Evolutionary conservation across 106 monocot genomes (phyloP), one percentile per base, ranked within the genome.

Genomic region (Gastrodia elata): DNA sequence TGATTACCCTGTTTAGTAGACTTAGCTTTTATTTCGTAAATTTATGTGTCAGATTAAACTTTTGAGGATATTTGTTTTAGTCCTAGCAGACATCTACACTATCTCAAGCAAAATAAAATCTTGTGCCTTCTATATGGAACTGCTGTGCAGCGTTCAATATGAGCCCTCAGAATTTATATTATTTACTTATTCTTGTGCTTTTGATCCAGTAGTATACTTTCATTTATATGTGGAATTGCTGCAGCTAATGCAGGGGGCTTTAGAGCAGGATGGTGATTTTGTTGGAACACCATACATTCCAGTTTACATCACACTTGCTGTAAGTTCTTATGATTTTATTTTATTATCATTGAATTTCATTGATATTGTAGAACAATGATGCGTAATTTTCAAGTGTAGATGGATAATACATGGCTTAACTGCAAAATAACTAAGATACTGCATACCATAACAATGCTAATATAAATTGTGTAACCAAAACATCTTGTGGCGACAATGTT

Each of bases 281-380:
- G 73, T 61, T 16, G 88, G 84, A 71, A 88, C 88, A 77, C 77
- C 83, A 56, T 93, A 90, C 65, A 70, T 97, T 86, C 92, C 92
- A 1, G 81, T 97, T 72, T 93, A 81, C 72, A 82, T 82, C 8
- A 80, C 68, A 68, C 88, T 97, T 42, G 77, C 86, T 57, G 97
- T 97, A 81, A 86, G 87, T 84, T 32, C 9, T 20, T 27, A 37
- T 67, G 34, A 61, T 61, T 13, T 61, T 32, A 6, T 61, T 13
- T 61, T 32, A 32, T 61, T 2, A 61, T 32, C 32, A 61, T 61
- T 61, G 3, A 61, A 30, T 61, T 28, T 8, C 8, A 26, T 57
- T 22, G 1, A 27, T 2, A 57, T 57, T 24, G 57, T 26, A 57
- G 57, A 57, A 57, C 46, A 15, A 46, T 46, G 10, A 46, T n/a